Percentiles rank a stretch among this genome's conserved stretches.
Conservation (phyloP, 129 eudicot species). For the Escallonia herrerae region DNA sequence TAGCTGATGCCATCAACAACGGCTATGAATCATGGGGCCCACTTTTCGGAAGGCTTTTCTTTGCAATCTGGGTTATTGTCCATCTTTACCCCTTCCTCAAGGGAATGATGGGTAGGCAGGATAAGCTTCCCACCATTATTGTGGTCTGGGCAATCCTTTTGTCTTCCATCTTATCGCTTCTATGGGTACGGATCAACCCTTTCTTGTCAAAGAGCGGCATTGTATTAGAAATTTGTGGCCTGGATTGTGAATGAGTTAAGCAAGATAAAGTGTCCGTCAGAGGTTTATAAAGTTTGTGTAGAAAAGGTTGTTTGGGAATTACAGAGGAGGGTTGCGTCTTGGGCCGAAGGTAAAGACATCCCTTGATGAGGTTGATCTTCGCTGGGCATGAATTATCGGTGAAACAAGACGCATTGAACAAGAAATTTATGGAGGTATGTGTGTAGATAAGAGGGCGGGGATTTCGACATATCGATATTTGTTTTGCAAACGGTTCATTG, state of each 20-base stretch:
- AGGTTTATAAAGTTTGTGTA: neutral
- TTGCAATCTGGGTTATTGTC: slow-evolving; percentile 83
- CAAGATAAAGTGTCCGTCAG: neutral
- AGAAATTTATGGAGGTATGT: slow-evolving; percentile 24
- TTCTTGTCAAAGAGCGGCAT: slow-evolving; percentile 46
- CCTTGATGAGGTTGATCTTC: neutral
- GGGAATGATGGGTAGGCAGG: slow-evolving; percentile 81
- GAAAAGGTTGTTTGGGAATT: slow-evolving; percentile 5
- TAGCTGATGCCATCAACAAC: slow-evolving; percentile 60
- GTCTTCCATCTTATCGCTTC: slow-evolving; percentile 57
- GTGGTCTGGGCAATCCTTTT: slow-evolving; percentile 78
- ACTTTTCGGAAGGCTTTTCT: slow-evolving; percentile 61
- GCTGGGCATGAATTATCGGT: neutral
- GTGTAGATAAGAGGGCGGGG: slow-evolving; percentile 50
- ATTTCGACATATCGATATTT: slow-evolving; percentile 37
- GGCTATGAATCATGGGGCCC: slow-evolving; percentile 93
- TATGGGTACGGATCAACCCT: slow-evolving; percentile 84
- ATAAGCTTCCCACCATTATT: slow-evolving; percentile 57
- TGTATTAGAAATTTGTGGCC: slow-evolving; percentile 66
- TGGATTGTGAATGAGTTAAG: slow-evolving; percentile 54
- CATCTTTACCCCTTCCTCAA: slow-evolving; percentile 93
- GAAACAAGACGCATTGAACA: slow-evolving; percentile 9
- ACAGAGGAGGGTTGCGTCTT: neutral
- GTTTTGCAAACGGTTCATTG: slow-evolving; percentile 37
- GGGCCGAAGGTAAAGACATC: neutral